Conservation (phyloP, 345 rosid species). For the Melaleuca quinquenervia region DNA sequence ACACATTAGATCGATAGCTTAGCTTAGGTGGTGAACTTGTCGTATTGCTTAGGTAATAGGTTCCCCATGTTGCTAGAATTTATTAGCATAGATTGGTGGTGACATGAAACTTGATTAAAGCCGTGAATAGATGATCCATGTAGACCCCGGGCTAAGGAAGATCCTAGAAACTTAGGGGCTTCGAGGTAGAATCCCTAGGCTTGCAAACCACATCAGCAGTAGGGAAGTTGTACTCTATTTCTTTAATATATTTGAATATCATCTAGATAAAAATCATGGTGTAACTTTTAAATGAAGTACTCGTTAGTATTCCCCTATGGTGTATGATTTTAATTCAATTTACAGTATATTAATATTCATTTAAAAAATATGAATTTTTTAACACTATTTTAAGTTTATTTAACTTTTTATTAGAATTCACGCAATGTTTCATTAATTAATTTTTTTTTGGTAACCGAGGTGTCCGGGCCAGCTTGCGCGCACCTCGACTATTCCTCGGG, state of each 20-base stretch:
- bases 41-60: background rate
- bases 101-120: background rate
- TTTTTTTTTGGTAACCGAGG: too few relatives aligned
- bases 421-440: background rate
- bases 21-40: too few relatives aligned
- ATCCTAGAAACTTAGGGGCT: background rate
- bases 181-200: background rate
- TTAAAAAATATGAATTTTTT: background rate
- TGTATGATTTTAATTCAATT: background rate
- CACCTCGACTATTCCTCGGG: too few relatives aligned
- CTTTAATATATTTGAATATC: background rate
- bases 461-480: too few relatives aligned
- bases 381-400: background rate
- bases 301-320: rapidly evolving
- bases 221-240: background rate
- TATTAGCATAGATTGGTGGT: background rate
- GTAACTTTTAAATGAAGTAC: background rate
- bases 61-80: background rate
- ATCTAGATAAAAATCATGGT: background rate
- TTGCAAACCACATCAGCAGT: background rate
- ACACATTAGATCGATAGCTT: too few relatives aligned
- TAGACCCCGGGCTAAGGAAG: background rate
- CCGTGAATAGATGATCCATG: background rate
- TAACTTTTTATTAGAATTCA: rapidly evolving
- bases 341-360: background rate